phyloP scores from a whole-genome alignment of 2,329 filamentous ascomycete species.

The Dothideomycetidae sp. region DNA sequence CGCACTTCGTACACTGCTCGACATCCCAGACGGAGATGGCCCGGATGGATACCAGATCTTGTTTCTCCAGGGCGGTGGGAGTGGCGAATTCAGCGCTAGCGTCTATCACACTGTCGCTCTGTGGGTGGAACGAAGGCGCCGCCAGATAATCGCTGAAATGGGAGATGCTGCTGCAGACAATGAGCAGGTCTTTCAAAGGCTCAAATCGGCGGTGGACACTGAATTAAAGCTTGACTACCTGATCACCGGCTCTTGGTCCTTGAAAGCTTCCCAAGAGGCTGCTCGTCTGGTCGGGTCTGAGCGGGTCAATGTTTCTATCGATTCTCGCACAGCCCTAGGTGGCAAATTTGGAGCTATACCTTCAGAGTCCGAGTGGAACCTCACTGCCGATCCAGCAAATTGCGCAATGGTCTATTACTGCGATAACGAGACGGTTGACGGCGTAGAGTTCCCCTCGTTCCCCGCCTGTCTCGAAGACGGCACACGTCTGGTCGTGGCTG shows the following conservation, averaged over 20 bases:
- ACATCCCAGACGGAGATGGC: constrained; percentile 65
- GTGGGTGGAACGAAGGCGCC: constrained; percentile 61
- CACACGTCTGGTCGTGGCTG: constrained; percentile 63
- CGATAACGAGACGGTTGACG: constrained; percentile 88
- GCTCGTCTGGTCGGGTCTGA: constrained; percentile 60
- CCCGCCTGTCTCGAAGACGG: constrained; percentile 47
- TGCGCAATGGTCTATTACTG: constrained; percentile 71
- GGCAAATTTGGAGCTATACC: constrained; percentile 83
- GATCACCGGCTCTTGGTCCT: constrained; percentile 79
- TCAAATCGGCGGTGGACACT: constrained; percentile 49
- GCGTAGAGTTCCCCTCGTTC: constrained; percentile 71
- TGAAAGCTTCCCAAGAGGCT: constrained; percentile 79
- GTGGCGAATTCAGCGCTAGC: constrained; percentile 68
- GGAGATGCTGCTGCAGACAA: constrained; percentile 36
- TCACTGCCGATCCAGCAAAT: constrained; percentile 47
- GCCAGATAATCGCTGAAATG: constrained; percentile 43
- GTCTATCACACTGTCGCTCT: constrained; percentile 72
- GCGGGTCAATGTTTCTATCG: constrained; percentile 65
- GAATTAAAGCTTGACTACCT: constrained; percentile 78
- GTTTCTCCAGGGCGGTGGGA: constrained; percentile 79
- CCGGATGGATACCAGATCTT: constrained; percentile 77
- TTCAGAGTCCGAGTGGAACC: constrained; percentile 58
- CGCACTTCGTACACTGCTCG: constrained; percentile 57
- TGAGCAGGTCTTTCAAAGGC: constrained; percentile 44
- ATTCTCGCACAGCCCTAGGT: constrained; percentile 46